A percentile compares a stretch with the other conserved stretches of the same genome.
phyloP scores from a whole-genome alignment of 78 protist species.

The slime mould (Dictyostelium discoideum) region DNA sequence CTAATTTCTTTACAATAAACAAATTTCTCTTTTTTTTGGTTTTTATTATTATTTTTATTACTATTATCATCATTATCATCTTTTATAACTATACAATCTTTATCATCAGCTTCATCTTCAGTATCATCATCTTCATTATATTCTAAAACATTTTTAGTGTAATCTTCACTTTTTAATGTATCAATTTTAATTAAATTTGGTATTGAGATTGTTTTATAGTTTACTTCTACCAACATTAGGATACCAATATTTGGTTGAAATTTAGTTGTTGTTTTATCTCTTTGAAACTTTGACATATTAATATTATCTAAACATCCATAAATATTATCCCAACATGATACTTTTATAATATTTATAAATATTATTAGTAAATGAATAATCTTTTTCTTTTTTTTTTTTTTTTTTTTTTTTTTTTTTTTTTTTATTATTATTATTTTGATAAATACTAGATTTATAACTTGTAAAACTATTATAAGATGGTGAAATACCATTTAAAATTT shows the following conservation, averaged over 20 bases:
- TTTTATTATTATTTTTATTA: not conserved
- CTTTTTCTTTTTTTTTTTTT: no score
- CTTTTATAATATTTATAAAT: not conserved
- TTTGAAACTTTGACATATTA: not conserved
- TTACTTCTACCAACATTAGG: constrained; percentile 43
- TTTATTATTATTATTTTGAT: not conserved
- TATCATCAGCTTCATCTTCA: constrained; percentile 16
- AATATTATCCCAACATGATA: constrained; percentile 59
- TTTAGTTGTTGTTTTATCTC: not conserved
- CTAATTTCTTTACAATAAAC: constrained; percentile 53
- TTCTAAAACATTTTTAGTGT: not conserved
- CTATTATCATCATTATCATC: not conserved
- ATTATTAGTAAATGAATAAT: not conserved
- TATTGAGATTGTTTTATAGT: not conserved
- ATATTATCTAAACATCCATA: constrained; percentile 44
- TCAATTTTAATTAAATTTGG: constrained; percentile 20
- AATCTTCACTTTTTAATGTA: not conserved
- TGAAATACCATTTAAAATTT: constrained; percentile 23
- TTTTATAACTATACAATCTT: not conserved
- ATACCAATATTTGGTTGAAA: constrained; percentile 20
- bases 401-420: no score
- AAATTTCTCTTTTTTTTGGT: not conserved
- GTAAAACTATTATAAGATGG: constrained; percentile 18
- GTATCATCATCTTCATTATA: constrained; percentile 67
- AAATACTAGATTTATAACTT: constrained; percentile 24